phyloP scores from a whole-genome alignment of 108 stramenopile species.

The Skeletonema potamos region DNA sequence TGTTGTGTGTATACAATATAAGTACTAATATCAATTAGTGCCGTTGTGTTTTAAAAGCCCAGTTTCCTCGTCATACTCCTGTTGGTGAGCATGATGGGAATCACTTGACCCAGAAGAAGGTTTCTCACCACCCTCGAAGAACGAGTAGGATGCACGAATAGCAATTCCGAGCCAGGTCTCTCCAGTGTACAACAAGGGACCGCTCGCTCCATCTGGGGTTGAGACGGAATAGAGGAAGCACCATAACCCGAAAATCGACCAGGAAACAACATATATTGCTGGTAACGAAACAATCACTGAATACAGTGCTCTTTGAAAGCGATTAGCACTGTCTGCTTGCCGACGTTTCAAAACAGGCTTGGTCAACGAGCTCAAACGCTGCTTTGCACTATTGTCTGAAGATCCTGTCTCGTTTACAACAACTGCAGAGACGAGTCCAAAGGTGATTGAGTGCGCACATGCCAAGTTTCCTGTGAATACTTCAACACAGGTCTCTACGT shows the following conservation, averaged over 20 bases:
- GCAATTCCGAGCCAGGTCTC: background rate
- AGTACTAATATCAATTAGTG: too few species aligned
- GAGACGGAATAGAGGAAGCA: background rate
- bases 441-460: background rate
- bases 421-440: background rate
- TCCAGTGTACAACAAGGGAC: background rate
- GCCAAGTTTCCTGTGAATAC: background rate
- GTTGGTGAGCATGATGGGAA: too few species aligned
- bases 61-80: too few species aligned
- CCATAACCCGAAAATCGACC: background rate
- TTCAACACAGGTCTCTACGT: too few species aligned
- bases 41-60: too few species aligned
- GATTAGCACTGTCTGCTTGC: background rate
- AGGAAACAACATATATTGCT: background rate
- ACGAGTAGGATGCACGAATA: background rate
- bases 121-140: background rate
- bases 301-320: background rate
- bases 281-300: background rate
- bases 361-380: background rate
- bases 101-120: too few species aligned
- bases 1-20: too few species aligned
- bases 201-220: too few species aligned
- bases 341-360: background rate
- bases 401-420: background rate
- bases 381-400: background rate